Conservation (phyloP, 148 eudicot species). For the Chenopodium suecicum region DNA sequence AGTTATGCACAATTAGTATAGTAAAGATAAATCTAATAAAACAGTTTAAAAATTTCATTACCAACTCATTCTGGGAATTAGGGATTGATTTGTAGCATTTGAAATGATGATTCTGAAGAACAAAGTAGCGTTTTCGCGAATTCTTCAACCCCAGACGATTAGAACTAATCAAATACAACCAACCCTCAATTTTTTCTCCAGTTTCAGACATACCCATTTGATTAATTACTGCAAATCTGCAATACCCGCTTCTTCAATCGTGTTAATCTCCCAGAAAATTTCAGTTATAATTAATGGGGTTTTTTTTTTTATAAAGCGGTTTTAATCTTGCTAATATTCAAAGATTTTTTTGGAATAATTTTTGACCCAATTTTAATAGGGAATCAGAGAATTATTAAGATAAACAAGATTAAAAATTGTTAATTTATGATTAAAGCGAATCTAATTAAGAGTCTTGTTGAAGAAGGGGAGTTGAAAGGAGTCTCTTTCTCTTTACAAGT, state of each 20-base stretch:
- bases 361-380: neutral
- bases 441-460: neutral
- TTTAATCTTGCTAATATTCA: neutral
- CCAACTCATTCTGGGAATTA: slow-evolving; percentile 24
- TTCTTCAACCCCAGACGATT: slow-evolving; percentile 61
- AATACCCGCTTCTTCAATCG: slow-evolving; percentile 12
- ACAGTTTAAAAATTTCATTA: neutral
- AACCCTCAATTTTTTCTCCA: slow-evolving; percentile 57
- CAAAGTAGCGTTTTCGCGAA: slow-evolving; percentile 56
- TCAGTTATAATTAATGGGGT: neutral
- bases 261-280: neutral
- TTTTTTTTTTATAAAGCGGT: neutral
- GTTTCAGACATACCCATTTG: slow-evolving; percentile 41
- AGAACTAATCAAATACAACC: slow-evolving; percentile 60
- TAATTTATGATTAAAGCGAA: no score
- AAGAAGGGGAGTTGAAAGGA: neutral
- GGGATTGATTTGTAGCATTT: slow-evolving; percentile 59
- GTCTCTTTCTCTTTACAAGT: neutral
- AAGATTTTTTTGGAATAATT: neutral
- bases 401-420: no score
- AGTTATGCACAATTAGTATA: neutral
- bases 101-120: slow-evolving; percentile 60
- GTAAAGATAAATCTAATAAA: neutral
- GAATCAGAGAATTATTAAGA: neutral
- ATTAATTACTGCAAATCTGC: neutral